A percentile compares a stretch with the other conserved stretches of the same genome.
phyloP scores from a whole-genome alignment of 371 early-diverging fungal genomes.

The Mortierella sp. region DNA sequence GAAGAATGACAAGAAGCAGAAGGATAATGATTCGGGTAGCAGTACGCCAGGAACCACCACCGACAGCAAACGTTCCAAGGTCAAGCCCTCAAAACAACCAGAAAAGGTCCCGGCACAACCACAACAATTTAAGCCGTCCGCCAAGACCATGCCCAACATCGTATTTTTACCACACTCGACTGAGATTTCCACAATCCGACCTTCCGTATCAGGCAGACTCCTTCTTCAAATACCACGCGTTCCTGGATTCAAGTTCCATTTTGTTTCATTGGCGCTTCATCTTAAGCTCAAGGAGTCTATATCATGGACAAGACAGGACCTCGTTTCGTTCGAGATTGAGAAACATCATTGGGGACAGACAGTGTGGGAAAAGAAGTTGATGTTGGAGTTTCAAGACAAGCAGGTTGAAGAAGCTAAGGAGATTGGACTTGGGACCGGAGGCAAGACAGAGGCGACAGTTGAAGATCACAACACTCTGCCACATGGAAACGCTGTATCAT shows the following conservation, averaged over 20 bases:
- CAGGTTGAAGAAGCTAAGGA: conserved; percentile 30
- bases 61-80: too few species aligned
- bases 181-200: conserved; percentile 25
- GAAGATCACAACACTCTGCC: background rate
- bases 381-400: conserved; percentile 22
- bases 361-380: conserved; percentile 45
- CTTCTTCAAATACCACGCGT: conserved; percentile 35
- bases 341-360: conserved; percentile 41
- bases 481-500: background rate
- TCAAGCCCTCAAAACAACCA: conserved; percentile 2
- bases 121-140: conserved; percentile 7
- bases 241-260: conserved; percentile 29
- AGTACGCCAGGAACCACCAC: background rate
- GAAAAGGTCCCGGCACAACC: background rate
- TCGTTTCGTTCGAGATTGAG: conserved; percentile 42
- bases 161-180: conserved; percentile 32
- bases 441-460: background rate
- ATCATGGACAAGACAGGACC: conserved; percentile 42
- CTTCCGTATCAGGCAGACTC: conserved; percentile 40
- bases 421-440: background rate
- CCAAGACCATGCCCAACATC: conserved; percentile 27
- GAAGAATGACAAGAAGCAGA: conserved; percentile 4
- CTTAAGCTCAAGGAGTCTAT: conserved; percentile 50
- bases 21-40: background rate
- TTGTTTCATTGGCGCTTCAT: conserved; percentile 40